These are phyloP conservation scores for Desmodesmus armatus DNA, from an alignment of 139 green algal species.

Conservation along the genomic window DNA sequence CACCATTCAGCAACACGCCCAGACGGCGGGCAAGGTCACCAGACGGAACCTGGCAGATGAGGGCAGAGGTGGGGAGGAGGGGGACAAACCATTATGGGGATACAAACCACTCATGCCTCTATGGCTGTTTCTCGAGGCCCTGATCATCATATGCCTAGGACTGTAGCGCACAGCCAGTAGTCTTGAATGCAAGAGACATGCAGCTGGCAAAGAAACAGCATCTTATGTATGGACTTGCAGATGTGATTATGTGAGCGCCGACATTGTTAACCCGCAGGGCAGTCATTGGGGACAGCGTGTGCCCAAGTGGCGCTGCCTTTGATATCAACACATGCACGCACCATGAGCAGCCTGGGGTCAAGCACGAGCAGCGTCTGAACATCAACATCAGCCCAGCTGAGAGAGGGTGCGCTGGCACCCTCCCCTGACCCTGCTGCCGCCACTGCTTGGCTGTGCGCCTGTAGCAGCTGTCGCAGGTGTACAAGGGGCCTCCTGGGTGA, in stretches of 20 bases:
- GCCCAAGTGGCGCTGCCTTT: no score
- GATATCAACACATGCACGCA: background rate
- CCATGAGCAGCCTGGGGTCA: background rate
- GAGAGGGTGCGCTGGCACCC: background rate
- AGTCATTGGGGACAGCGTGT: no score
- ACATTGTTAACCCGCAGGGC: no score
- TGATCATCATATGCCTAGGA: no score
- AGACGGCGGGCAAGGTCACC: background rate
- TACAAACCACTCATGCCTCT: no score
- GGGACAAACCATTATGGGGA: no score
- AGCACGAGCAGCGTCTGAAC: background rate
- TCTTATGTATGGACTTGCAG: no score
- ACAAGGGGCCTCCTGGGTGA: background rate
- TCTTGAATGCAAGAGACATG: background rate
- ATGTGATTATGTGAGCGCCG: no score
- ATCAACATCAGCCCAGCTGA: background rate
- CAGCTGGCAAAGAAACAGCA: background rate
- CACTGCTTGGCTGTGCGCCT: background rate
- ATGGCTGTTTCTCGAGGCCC: no score
- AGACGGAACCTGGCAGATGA: background rate
- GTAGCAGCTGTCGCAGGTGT: background rate
- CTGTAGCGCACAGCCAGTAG: no score
- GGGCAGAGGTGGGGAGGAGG: no score
- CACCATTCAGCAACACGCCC: background rate
- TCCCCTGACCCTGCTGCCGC: slow-evolving; percentile 8